A percentile compares a stretch with the other conserved stretches of the same genome.
phyloP scores from a whole-genome alignment of 1,284 basidiomycete genomes.

The Moesziomyces parantarcticus region DNA sequence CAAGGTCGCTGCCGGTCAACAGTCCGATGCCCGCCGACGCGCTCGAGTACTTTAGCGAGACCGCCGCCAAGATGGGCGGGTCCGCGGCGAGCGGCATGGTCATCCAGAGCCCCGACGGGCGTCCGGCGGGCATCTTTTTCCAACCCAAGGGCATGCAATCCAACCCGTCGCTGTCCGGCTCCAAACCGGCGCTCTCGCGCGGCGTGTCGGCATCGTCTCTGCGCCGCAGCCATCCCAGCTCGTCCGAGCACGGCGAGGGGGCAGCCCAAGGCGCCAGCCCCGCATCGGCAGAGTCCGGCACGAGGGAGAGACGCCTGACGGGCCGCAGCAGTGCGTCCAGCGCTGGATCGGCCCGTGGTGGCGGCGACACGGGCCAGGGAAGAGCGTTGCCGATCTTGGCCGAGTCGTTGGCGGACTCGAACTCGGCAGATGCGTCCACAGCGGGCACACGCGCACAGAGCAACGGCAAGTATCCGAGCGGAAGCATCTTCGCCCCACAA shows the following conservation, averaged over 20 bases:
- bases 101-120: conserved; percentile 90
- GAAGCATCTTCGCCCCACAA: conserved; percentile 57
- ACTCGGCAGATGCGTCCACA: not conserved
- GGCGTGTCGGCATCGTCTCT: conserved; percentile 29
- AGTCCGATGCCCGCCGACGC: conserved; percentile 72
- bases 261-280: not conserved
- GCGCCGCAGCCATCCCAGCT: conserved; percentile 11
- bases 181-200: conserved; percentile 29
- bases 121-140: conserved; percentile 93
- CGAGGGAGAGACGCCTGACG: conserved; percentile 18
- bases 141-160: conserved; percentile 73
- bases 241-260: conserved; percentile 25
- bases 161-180: conserved; percentile 10
- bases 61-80: conserved; percentile 76
- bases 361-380: not conserved
- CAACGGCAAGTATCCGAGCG: conserved; percentile 36
- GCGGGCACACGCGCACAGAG: conserved; percentile 10
- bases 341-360: not conserved
- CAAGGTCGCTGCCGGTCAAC: conserved; percentile 26
- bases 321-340: conserved; percentile 23
- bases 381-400: conserved; percentile 6
- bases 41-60: conserved; percentile 87
- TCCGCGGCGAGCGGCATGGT: conserved; percentile 85
- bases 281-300: not conserved
- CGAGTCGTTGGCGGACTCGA: conserved; percentile 3